Base-by-base conservation (phyloP, 2,329 filamentous ascomycete species). In the Pseudogymnoascus sp. region DNA sequence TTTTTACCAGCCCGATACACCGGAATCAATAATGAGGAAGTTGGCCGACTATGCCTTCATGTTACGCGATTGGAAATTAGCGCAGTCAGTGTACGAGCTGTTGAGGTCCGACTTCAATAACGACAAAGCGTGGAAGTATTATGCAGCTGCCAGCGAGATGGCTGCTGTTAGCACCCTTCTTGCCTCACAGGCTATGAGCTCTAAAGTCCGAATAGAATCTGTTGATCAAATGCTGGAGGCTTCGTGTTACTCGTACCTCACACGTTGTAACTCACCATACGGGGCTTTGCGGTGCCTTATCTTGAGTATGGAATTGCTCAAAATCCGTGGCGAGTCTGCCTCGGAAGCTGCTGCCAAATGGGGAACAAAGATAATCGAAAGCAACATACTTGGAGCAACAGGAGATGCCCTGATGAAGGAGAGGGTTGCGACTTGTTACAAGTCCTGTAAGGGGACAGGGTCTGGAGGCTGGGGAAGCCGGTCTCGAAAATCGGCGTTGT, bases 131-230 rank as follows among this genome's bases (percentile, higher is more conserved):
- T 99, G 95, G 95, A 91, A 86, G 69, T 90, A 97, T 71, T 91
- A 97, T 72, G 95, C 95, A 0, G 93, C 90, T 3, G 89, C 90
- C 1, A 93, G 96, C 73, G 95, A 99, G 78, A 97, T 99, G 93
- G 88, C 90, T 31, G 93, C 91, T 4, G 78, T 97, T 11, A 91
- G 90, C 69, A 84, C 91, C 41, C 83, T 99, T 35, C 82, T 99
- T 64, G 87, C 88, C 69, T 87, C 90, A 0, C 84, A 89, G 64
- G 82, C 83, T 14, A 79, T 89, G 65, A 87, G 86, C 1, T 86
- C 88, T 12, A 96, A 93, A 72, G 85, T 84, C 28, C 87, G 93
- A 65, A 79, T 88, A 1, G 95, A 97, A 69, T 88, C 85, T 4
- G 83, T 97, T 40, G 91, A 96, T 69, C 85, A 90, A 68, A 90